Evolutionary conservation across 2,329 filamentous ascomycete species (phyloP), one percentile per base, ranked within the genome.

Genomic region (Trichoderma sp.): DNA sequence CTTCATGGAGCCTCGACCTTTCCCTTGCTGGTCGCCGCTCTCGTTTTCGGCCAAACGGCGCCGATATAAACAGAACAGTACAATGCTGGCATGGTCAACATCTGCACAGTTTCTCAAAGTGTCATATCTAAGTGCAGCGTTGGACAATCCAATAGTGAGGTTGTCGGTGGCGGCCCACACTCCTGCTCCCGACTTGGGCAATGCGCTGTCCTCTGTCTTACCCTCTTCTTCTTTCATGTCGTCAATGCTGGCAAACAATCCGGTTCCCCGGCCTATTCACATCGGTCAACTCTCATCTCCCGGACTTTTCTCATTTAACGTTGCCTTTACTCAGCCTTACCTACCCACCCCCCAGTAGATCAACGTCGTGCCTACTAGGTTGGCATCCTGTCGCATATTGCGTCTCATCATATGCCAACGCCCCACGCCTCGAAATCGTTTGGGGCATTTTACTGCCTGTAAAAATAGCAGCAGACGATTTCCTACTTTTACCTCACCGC

Each of bases 321-420:
- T 71, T 65, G 26, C 47, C 47, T 68, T 26, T 36, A 34, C 30
- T 51, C 61, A 67, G 62, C 69, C 65, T 60, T 71, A 62, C 73
- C 66, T 69, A 12, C 57, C 47, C 28, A 21, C 73, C 70, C 60
- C 62, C 61, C 71, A 53, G 57, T 61, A 73, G 63, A 73, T 73
- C 68, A 70, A 51, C 43, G 58, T 43, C 56, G 15, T 71, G 30
- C 58, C 70, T 64, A 53, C 70, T 66, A 61, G 72, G 66, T 74
- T 67, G 60, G 63, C 53, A 71, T 71, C 60, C 70, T 73, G 74
- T 75, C 72, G 73, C 73, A 74, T 63, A 43, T 51, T 75, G 69
- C 71, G 71, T 71, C 74, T 73, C 71, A 73, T 74, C 72, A 73
- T 71, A 62, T 69, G 67, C 47, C 73, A 39, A 47, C 68, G 69